phyloP scores from a whole-genome alignment of 2,329 filamentous ascomycete genomes.

The Incumbomyces delicatus region DNA sequence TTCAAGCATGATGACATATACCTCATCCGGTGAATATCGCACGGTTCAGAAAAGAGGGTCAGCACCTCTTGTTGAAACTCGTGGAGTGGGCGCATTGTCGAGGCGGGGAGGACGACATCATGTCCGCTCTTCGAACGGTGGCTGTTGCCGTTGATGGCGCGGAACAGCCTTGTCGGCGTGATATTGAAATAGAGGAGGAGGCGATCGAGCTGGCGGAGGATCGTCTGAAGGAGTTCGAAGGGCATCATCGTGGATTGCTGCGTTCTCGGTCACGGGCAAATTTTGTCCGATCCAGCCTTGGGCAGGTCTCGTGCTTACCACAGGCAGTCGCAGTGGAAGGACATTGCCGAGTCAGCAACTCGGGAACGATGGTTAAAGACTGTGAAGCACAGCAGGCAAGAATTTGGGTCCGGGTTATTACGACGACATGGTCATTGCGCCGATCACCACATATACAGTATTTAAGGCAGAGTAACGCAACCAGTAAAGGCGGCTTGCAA shows the following conservation, averaged over 20 bases:
- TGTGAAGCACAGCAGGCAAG: not conserved
- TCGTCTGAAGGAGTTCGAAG: constrained; percentile 10
- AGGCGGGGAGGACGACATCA: constrained; percentile 12
- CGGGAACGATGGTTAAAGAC: not conserved
- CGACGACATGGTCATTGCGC: not conserved
- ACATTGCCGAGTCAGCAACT: too few species aligned
- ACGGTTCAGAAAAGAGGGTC: constrained; percentile 26
- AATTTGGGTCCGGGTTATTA: not conserved
- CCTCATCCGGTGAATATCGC: constrained; percentile 26
- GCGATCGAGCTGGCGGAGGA: constrained; percentile 26
- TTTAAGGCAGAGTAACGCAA: too few species aligned
- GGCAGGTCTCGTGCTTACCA: too few species aligned
- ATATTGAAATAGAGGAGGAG: constrained; percentile 32
- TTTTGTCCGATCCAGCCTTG: too few species aligned
- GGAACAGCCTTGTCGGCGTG: not conserved
- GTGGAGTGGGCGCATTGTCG: constrained; percentile 24
- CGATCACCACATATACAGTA: not conserved
- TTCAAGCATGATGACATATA: constrained; percentile 36
- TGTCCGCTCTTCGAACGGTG: constrained; percentile 2
- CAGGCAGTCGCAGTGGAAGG: too few species aligned
- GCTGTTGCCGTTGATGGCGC: not conserved
- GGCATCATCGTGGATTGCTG: constrained; percentile 4
- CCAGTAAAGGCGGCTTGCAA: too few species aligned
- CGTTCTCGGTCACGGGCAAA: not conserved
- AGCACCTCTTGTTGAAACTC: constrained; percentile 25